Conservation (phyloP, 2,329 filamentous ascomycete species). For the Aspergillus sojae region DNA sequence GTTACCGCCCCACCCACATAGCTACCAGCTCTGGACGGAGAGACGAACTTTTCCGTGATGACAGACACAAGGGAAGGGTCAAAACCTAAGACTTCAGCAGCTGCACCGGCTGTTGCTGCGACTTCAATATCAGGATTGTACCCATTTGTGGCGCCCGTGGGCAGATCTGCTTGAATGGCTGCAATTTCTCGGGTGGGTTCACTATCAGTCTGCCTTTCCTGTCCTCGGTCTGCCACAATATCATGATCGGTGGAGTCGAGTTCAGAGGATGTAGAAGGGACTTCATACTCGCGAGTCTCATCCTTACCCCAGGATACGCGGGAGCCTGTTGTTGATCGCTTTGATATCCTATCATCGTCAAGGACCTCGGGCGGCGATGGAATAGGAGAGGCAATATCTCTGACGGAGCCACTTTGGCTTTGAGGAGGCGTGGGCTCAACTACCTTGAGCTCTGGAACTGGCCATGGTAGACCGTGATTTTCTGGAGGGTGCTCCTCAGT, state of each 20-base stretch:
- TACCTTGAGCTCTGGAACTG: slow-evolving; percentile 57
- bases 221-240: slow-evolving; percentile 8
- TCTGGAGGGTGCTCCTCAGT: slow-evolving; percentile 24
- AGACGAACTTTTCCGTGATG: slow-evolving; percentile 55
- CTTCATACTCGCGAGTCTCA: slow-evolving; percentile 65
- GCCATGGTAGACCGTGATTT: slow-evolving; percentile 39
- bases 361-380: slow-evolving; percentile 40
- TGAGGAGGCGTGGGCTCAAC: slow-evolving; percentile 61
- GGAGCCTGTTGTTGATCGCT: slow-evolving; percentile 47
- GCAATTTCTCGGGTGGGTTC: background rate
- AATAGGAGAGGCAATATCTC: slow-evolving; percentile 33
- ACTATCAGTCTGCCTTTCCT: background rate
- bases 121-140: slow-evolving; percentile 67
- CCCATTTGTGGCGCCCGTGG: slow-evolving; percentile 13
- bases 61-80: slow-evolving; percentile 71
- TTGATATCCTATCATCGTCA: slow-evolving; percentile 49
- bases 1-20: slow-evolving; percentile 55
- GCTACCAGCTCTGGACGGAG: slow-evolving; percentile 54
- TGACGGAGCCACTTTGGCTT: slow-evolving; percentile 46
- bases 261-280: slow-evolving; percentile 57
- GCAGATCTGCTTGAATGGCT: slow-evolving; percentile 14
- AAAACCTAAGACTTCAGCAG: slow-evolving; percentile 69
- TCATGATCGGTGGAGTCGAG: slow-evolving; percentile 33
- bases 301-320: slow-evolving; percentile 70
- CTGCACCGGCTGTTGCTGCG: slow-evolving; percentile 69